Evolutionary conservation across 352 stramenopile species (phyloP).

Genomic region (Phytophthora pinifolia): DNA sequence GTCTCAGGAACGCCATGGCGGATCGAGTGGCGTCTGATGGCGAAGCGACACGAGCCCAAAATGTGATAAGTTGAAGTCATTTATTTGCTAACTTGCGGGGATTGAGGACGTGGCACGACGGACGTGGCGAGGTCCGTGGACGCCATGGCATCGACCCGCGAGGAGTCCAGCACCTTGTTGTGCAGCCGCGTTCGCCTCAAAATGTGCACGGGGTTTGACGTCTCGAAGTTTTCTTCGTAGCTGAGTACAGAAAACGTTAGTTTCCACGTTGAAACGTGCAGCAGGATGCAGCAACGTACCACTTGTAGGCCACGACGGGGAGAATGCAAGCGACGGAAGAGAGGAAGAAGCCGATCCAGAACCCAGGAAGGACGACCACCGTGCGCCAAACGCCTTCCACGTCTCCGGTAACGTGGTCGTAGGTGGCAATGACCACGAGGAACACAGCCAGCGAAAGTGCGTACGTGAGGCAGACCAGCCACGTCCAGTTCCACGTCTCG

Average conservation of each 20-base stretch:
- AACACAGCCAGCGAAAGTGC: slow-evolving; percentile 51
- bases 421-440: slow-evolving; percentile 46
- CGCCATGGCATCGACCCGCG: slow-evolving; percentile 26
- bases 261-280: not conserved
- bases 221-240: slow-evolving; percentile 75
- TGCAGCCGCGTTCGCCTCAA: slow-evolving; percentile 64
- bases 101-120: slow-evolving; percentile 19
- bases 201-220: slow-evolving; percentile 73
- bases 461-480: slow-evolving; percentile 43
- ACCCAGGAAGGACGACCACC: slow-evolving; percentile 37
- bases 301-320: slow-evolving; percentile 68
- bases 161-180: slow-evolving; percentile 75
- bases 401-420: slow-evolving; percentile 49
- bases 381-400: slow-evolving; percentile 53
- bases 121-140: slow-evolving; percentile 16
- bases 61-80: too few relatives aligned
- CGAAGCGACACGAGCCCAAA: slow-evolving; percentile 27
- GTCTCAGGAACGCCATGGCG: slow-evolving; percentile 62
- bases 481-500: slow-evolving; percentile 83
- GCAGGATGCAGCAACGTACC: slow-evolving; percentile 31
- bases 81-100: slow-evolving; percentile 13
- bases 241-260: slow-evolving; percentile 25
- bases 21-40: not conserved
- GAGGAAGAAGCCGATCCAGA: slow-evolving; percentile 67
- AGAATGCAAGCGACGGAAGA: slow-evolving; percentile 44